Evolutionary conservation across 495 filamentous ascomycete species (phyloP), one percentile per base, ranked within the genome.

Genomic region (Daldinia vernicosa): DNA sequence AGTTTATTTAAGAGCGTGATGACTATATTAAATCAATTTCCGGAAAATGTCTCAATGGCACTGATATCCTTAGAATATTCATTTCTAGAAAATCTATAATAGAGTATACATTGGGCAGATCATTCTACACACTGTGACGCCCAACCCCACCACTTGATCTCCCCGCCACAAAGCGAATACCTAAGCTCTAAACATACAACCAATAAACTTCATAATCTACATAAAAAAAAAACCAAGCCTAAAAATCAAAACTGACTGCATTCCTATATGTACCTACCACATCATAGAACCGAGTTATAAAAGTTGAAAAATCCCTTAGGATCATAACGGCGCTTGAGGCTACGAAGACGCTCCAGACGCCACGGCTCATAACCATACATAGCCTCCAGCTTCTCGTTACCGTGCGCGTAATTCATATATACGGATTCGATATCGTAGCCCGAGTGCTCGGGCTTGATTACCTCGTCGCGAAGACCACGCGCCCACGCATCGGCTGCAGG

Each of bases 371-470:
- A 82, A 12, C 84, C 82, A 71, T 85, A 85, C 55, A 80, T 54
- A 1, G 68, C 63, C 55, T 80, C 75, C 8, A 73, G 63, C 3
- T 62, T 56, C 72, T 86, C 83, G 26, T 80, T 69, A 0, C 81
- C 83, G 27, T 72, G 64, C 2, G 82, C 82, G 74, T 86, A 85
- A 63, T 85, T 86, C 11, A 82, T 72, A 61, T 86, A 86, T 1
- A 75, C 74, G 47, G 73, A 53, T 17, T 53, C 50, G 50, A 53
- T 33, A 8, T 45, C 22, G 30, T 79, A 75, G 3, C 64, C 57
- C 51, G 69, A 55, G 9, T 69, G 71, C 27, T 58, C 67, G 19
- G 72, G 74, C 14, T 62, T n/a, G 9, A 66, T 30, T 1, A 77
- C 24, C 3, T 75, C 60, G 1, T 73, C 56, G 11, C 80, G 73